Evolutionary conservation across 305 asterid species (phyloP).

Genomic region (Salvia sclarea): DNA sequence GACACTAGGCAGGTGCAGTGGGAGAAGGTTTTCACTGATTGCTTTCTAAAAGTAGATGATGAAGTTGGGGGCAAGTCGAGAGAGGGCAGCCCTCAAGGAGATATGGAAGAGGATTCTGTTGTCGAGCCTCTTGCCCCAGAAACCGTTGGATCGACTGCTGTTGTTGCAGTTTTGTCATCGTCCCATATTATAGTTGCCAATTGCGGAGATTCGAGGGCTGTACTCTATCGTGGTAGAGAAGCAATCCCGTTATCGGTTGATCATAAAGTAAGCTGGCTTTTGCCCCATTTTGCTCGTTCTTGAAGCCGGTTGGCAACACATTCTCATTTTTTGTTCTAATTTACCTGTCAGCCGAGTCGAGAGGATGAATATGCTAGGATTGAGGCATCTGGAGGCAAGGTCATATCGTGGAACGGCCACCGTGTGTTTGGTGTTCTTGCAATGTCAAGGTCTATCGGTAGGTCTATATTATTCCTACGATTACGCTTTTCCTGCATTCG

Average conservation of each 20-base stretch:
- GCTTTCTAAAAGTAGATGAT: constrained; percentile 78
- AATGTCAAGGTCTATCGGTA: constrained; percentile 96
- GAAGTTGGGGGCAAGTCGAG: constrained; percentile 65
- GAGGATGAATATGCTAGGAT: constrained; percentile 93
- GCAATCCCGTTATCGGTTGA: constrained; percentile 73
- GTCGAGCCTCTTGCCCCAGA: constrained; percentile 69
- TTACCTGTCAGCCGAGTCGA: constrained; percentile 62
- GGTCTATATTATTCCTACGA: constrained; percentile 23
- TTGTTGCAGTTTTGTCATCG: constrained; percentile 74
- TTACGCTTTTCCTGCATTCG: background rate
- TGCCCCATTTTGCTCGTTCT: background rate
- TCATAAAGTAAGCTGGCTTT: constrained; percentile 64
- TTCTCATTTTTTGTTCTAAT: constrained; percentile 28
- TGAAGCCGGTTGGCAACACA: background rate
- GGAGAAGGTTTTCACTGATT: constrained; percentile 73
- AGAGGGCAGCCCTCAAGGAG: background rate
- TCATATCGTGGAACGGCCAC: constrained; percentile 93
- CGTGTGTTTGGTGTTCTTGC: constrained; percentile 96
- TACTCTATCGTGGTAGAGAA: constrained; percentile 91
- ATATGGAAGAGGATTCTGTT: constrained; percentile 23
- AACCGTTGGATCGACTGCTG: constrained; percentile 94
- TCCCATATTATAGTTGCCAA: constrained; percentile 88
- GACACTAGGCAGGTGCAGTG: constrained; percentile 66
- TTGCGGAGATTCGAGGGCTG: constrained; percentile 97
- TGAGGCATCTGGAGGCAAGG: constrained; percentile 93